Evolutionary conservation across 305 asterid species (phyloP).

Genomic region (Solanum hybrid): DNA sequence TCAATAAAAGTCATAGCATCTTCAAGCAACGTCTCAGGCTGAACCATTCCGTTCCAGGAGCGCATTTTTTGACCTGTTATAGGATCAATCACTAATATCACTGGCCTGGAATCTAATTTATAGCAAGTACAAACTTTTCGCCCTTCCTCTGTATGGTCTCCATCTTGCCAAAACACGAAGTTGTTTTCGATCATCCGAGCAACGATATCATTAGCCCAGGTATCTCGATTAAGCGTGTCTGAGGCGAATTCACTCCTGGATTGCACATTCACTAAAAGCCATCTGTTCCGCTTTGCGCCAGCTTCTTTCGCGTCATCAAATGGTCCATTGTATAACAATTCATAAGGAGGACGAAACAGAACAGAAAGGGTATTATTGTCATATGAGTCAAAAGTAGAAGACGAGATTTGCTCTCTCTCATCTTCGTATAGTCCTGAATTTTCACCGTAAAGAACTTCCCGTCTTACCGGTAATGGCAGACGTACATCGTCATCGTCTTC

Average conservation of each 20-base stretch:
- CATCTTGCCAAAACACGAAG: slow-evolving; percentile 8
- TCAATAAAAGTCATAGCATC: background rate
- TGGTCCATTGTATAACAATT: slow-evolving; percentile 1
- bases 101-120: background rate
- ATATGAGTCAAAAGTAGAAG: background rate
- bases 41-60: slow-evolving; percentile 6
- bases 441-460: background rate
- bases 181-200: background rate
- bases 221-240: background rate
- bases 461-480: background rate
- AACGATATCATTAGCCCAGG: slow-evolving; percentile 7
- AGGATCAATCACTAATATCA: slow-evolving; percentile 11
- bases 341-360: slow-evolving; percentile 10
- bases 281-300: background rate
- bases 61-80: slow-evolving; percentile 5
- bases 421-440: background rate
- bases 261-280: slow-evolving; percentile 10
- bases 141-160: slow-evolving; percentile 4
- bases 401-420: background rate
- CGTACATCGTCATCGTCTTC: background rate
- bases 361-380: background rate
- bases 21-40: background rate
- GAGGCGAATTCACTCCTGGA: slow-evolving; percentile 4
- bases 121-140: background rate
- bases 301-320: background rate